A percentile compares a stretch with the other conserved stretches of the same genome.
These are phyloP conservation scores for Fusarium xyrophilum DNA, from an alignment of 2,329 filamentous ascomycete species.

Conservation along the genomic window DNA sequence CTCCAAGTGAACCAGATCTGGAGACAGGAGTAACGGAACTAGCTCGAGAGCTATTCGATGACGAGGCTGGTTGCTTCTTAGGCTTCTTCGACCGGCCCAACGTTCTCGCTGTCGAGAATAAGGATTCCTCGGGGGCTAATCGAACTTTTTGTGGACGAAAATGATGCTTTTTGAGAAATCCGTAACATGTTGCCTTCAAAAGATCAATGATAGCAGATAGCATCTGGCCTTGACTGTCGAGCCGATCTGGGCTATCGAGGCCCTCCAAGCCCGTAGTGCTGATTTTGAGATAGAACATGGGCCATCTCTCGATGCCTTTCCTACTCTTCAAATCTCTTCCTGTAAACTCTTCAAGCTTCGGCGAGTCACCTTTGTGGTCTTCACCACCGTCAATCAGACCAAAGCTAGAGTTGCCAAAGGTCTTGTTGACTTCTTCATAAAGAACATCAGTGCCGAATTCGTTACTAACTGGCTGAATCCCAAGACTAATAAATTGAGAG, in stretches of 20 bases:
- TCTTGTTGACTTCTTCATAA: conserved; percentile 77
- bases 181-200: conserved; percentile 70
- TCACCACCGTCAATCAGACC: conserved; percentile 62
- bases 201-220: conserved; percentile 65
- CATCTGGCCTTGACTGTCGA: conserved; percentile 55
- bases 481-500: conserved; percentile 82
- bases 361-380: conserved; percentile 43
- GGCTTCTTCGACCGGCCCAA: conserved; percentile 25
- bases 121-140: conserved; percentile 31
- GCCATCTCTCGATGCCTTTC: conserved; percentile 79
- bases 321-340: conserved; percentile 57
- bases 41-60: conserved; percentile 20
- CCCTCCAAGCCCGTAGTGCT: conserved; percentile 45
- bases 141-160: conserved; percentile 62
- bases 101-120: conserved; percentile 38
- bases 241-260: conserved; percentile 46
- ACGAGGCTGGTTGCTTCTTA: conserved; percentile 13
- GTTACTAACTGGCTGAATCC: conserved; percentile 69
- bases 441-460: conserved; percentile 67
- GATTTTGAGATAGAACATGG: conserved; percentile 86
- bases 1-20: neutral
- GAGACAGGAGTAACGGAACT: conserved; percentile 16
- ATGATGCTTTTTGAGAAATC: conserved; percentile 77
- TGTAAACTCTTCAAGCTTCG: conserved; percentile 56
- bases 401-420: conserved; percentile 81